Evolutionary conservation across 1,284 basidiomycete genomes (phyloP).

Genomic region (Cutaneotrichosporon spelunceum): DNA sequence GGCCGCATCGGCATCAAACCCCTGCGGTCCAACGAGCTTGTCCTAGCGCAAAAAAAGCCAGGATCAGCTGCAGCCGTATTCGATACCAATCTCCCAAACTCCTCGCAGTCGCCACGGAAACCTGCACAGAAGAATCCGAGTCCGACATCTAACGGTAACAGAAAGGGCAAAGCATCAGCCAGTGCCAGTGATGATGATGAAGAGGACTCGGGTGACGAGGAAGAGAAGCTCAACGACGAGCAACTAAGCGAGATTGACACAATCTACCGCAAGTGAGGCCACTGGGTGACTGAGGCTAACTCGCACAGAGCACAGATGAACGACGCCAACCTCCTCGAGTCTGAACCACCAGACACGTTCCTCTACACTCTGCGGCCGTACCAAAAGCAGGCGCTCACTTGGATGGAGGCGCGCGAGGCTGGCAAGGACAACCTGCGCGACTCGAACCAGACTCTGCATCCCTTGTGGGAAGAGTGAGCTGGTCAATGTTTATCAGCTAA

Average conservation of each 20-base stretch:
- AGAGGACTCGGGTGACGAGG: slow-evolving; percentile 56
- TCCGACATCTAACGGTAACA: slow-evolving; percentile 32
- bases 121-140: slow-evolving; percentile 24
- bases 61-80: slow-evolving; percentile 34
- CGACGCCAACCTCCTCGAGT: slow-evolving; percentile 71
- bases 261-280: slow-evolving; percentile 71
- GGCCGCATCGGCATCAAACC: slow-evolving; percentile 50
- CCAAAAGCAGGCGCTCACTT: slow-evolving; percentile 90
- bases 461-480: slow-evolving; percentile 86
- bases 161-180: slow-evolving; percentile 37
- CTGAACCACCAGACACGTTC: slow-evolving; percentile 79
- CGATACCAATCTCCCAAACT: slow-evolving; percentile 26
- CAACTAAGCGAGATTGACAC: slow-evolving; percentile 61
- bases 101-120: slow-evolving; percentile 28
- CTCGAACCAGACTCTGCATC: slow-evolving; percentile 69
- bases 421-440: slow-evolving; percentile 68
- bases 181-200: slow-evolving; percentile 51
- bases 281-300: slow-evolving; percentile 19
- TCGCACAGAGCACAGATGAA: slow-evolving; percentile 72
- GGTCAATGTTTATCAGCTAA: slow-evolving; percentile 12
- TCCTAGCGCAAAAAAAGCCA: slow-evolving; percentile 46
- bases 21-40: slow-evolving; percentile 43
- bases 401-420: slow-evolving; percentile 88
- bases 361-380: slow-evolving; percentile 76
- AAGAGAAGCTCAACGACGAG: slow-evolving; percentile 71